Evolutionary conservation across 1,284 basidiomycete genomes (phyloP).

Genomic region (Cryptococcus floricola): DNA sequence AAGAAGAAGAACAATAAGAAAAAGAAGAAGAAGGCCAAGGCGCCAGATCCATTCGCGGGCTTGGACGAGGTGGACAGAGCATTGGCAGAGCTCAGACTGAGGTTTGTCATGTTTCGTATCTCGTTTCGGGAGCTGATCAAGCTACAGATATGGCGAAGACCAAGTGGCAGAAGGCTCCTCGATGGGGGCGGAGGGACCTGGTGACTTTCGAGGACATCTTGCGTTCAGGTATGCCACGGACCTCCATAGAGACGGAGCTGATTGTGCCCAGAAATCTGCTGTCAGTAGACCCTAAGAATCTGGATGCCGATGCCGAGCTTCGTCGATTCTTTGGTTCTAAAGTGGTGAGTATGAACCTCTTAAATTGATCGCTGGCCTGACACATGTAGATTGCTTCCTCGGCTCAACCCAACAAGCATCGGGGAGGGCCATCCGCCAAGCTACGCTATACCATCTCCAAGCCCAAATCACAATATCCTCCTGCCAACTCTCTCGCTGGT

Average conservation of each 20-base stretch:
- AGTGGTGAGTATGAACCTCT: conserved; percentile 57
- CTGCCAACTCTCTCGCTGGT: conserved; percentile 53
- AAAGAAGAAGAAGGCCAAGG: conserved; percentile 58
- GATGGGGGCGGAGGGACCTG: background rate
- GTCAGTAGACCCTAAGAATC: conserved; percentile 67
- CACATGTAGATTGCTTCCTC: conserved; percentile 30
- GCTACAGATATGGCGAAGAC: conserved; percentile 25
- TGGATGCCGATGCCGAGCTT: conserved; percentile 83
- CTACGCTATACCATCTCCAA: conserved; percentile 40
- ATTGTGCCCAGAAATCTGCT: conserved; percentile 56
- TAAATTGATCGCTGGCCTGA: background rate
- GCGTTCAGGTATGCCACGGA: conserved; percentile 15
- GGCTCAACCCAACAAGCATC: conserved; percentile 24
- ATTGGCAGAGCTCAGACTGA: conserved; percentile 71
- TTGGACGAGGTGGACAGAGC: conserved; percentile 77
- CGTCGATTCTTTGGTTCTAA: conserved; percentile 87
- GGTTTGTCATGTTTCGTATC: conserved; percentile 52
- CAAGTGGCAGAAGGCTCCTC: background rate
- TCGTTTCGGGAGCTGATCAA: background rate
- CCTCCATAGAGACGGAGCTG: background rate
- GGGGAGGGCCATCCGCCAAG: conserved; percentile 31
- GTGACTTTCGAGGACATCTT: conserved; percentile 14
- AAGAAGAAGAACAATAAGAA: conserved; percentile 43
- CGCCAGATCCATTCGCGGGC: conserved; percentile 48
- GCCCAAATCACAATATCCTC: conserved; percentile 50